phyloP scores from a whole-genome alignment of 2,329 filamentous ascomycete species.

The Cladosporium oxysporum region DNA sequence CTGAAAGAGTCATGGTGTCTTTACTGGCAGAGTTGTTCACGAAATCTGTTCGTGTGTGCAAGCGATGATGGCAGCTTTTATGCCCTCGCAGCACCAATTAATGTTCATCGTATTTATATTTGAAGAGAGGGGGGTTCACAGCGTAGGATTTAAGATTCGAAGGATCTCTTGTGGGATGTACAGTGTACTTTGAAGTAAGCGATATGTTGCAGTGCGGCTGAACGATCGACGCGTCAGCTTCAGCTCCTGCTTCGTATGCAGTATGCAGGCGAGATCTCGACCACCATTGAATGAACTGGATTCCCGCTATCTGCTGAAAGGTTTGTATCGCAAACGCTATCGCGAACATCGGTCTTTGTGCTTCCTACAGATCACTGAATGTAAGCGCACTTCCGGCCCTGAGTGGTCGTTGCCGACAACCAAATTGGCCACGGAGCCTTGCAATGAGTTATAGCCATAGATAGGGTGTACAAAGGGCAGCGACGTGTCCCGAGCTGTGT shows the following conservation, averaged over 20 bases:
- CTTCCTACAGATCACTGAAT: not conserved
- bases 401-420: not conserved
- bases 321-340: not conserved
- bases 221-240: slow-evolving; percentile 1
- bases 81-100: not conserved
- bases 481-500: not conserved
- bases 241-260: not conserved
- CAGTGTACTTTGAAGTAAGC: not conserved
- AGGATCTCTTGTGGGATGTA: not conserved
- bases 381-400: not conserved
- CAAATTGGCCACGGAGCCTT: not conserved
- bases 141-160: not conserved
- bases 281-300: not conserved
- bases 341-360: not conserved
- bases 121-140: not conserved
- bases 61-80: not conserved
- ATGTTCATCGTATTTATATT: not conserved
- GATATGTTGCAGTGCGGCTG: not conserved
- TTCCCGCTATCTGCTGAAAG: not conserved
- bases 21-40: not conserved
- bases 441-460: not conserved
- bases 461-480: not conserved
- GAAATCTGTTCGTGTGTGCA: not conserved
- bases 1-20: not conserved
- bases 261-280: not conserved